Evolutionary conservation across 176 grass and related monocot genomes (phyloP), one percentile per base, ranked within the genome.

Genomic region (Pharus latifolius): DNA sequence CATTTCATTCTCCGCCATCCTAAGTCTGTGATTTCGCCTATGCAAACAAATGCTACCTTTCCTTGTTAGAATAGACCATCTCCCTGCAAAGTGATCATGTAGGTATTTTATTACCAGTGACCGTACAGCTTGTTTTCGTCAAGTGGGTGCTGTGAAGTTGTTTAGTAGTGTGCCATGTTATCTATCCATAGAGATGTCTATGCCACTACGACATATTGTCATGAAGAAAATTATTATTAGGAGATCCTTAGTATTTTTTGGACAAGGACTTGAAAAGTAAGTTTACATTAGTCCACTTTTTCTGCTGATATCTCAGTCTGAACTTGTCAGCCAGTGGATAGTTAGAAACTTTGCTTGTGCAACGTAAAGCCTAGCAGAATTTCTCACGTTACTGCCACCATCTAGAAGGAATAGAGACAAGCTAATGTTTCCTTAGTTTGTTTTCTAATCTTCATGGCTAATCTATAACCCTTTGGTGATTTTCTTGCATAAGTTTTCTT

Each of bases 181-280:
- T 72, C 42, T 81, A 71, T 72, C 42, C 64, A 71, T 81, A 81
- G 43, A 77, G 72, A 72, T 77, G 51, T 77, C 44, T 75, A 65
- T 60, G 44, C 72, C 65, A 63, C 50, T 70, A 76, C 49, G 49
- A 58, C 76, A 76, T 71, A 42, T 70, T 28, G 45, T 64, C 65
- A 42, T 76, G 49, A 35, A 71, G 59, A 86, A 86, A 76, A 70
- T 27, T 65, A 81, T 71, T 70, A 11, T n/a, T 70, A 26, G 65
- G 65, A 81, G 65, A 81, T 81, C 71, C 65, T 74, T 60, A 28
- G 32, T 7, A 50, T 58, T 76, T 86, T 43, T 86, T 86, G 64
- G 78, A 81, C 51, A 76, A 71, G 33, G 83, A 91, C 59, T 41
- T 78, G 76, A 79, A 78, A 82, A 60, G 35, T 49, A 84, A 90